Base-by-base conservation (phyloP, 768 basidiomycete species). In the Agrocybe chaxingu region DNA sequence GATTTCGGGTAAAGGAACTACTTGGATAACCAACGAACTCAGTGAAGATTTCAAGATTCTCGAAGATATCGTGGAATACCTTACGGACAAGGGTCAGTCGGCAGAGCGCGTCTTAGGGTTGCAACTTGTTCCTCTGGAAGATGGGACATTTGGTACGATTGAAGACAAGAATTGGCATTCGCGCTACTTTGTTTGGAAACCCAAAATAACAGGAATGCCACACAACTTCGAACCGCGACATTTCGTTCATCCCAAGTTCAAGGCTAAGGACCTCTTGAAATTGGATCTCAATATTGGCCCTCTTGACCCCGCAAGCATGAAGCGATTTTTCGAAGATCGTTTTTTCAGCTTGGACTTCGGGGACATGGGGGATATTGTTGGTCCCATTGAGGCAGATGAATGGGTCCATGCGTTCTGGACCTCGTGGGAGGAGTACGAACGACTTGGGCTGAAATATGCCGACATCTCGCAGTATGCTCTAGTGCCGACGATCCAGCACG, bases 331-430 rank as follows among this genome's bases (percentile, higher is more conserved):
- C 5, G 48, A 31, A 7, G 43, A 35, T 6, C 39, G 44, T 29
- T n/a, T 62, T 8, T 30, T 41, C 6, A 0, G 19, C 41, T 3
- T 47, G 50, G 19, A 30, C 47, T 13, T 53, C 49, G 12, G 47
- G 52, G 39, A 18, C 30, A 6, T n/a, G 24, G 24, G 24, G 24
- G 24, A 24, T 24, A 24, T 24, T 24, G 5, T 24, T 24, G 5
- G 24, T 53, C 31, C 24, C 24, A 8, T 45, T 57, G 10, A 42
- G 38, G 10, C 52, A 63, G 4, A 45, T 61, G 12, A 56, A 0
- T 72, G 70, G 71, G 65, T 71, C 7, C 18, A 33, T 7, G 53
- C 48, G 0, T 74, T 75, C 47, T 76, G 74, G 74, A 49, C 52
- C 33, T 35, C 50, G 37, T 60, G 61, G 59, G 42, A 42, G 1